Base-by-base conservation (phyloP, 2,329 filamentous ascomycete genomes). In the Cladophialophora exuberans region DNA sequence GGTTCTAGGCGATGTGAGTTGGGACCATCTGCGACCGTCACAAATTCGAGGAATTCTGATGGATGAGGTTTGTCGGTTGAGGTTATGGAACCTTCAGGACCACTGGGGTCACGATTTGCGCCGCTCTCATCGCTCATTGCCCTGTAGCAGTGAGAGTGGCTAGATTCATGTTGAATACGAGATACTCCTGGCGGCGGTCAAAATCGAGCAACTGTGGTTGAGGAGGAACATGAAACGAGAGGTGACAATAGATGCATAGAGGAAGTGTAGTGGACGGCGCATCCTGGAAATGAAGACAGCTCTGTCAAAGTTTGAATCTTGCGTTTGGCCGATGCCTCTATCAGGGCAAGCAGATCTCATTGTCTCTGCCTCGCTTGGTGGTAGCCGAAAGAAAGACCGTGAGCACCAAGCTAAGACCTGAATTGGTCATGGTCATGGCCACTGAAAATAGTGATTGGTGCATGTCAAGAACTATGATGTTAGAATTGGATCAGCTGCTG, bases 31-130 rank as follows among this genome's bases (percentile, higher is more conserved):
- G 38, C 25, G 31, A 54, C 45, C 3, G 55, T 61, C 31, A 59
- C 56, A 33, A 63, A 63, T 43, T 63, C 59, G 39, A 63, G 54
- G 25, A 55, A 60, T 38, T 63, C 59, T 6, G 59, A 63, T 28
- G 60, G 61, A 49, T 63, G 61, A 35, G 52, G 44, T 28, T 62
- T 58, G 36, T 57, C 49, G 22, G 23, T 54, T 6, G 58, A 56
- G 22, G 53, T 22, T 46, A 44, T 41, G 41, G 45, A 35, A 20
- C 22, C 38, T 35, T 28, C 38, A 13, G 30, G 25, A 39, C 33
- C 42, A 20, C 47, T 45, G n/a, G 39, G 53, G 25, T 50, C 45
- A 47, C 30, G 42, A 31, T 15, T 33, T 20, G 31, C 30, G 13
- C 36, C 42, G 50, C 53, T 57, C 52, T 49, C 49, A 54, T 48